These are phyloP conservation scores for Psilocybe subaeruginosa DNA, from an alignment of 768 basidiomycete genomes.

Conservation along the genomic window DNA sequence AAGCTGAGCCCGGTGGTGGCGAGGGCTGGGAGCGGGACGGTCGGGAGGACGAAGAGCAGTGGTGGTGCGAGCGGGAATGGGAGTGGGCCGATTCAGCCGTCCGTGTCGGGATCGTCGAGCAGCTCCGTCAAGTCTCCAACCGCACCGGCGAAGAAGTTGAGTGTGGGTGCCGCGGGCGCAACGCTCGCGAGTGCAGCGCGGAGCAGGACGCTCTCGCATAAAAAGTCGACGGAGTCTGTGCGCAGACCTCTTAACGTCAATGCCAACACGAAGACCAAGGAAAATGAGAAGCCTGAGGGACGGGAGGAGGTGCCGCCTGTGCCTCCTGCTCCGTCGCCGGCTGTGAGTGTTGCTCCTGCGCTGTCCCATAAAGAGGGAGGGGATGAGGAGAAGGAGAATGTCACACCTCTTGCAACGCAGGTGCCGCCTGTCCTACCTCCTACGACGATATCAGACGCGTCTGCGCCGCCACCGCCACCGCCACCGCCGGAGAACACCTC, in stretches of 20 bases:
- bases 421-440: background rate
- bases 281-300: background rate
- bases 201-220: background rate
- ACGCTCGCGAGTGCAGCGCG: background rate
- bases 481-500: slow-evolving; percentile 19
- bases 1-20: slow-evolving; percentile 31
- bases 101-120: background rate
- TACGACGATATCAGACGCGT: background rate
- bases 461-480: background rate
- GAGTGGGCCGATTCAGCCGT: background rate
- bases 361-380: background rate
- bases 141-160: background rate
- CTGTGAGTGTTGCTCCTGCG: slow-evolving; percentile 3
- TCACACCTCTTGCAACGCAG: background rate
- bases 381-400: slow-evolving; percentile 7
- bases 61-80: background rate
- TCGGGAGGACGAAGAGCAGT: too few relatives aligned
- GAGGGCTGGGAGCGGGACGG: background rate
- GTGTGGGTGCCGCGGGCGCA: background rate
- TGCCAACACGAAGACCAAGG: background rate
- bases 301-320: background rate
- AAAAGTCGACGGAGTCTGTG: background rate
- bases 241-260: background rate
- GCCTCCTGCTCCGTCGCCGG: background rate
- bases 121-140: background rate